Percentiles rank a stretch among this genome's conserved stretches.
phyloP scores from a whole-genome alignment of 331 rosid genomes.

The Stylosanthes scabra region DNA sequence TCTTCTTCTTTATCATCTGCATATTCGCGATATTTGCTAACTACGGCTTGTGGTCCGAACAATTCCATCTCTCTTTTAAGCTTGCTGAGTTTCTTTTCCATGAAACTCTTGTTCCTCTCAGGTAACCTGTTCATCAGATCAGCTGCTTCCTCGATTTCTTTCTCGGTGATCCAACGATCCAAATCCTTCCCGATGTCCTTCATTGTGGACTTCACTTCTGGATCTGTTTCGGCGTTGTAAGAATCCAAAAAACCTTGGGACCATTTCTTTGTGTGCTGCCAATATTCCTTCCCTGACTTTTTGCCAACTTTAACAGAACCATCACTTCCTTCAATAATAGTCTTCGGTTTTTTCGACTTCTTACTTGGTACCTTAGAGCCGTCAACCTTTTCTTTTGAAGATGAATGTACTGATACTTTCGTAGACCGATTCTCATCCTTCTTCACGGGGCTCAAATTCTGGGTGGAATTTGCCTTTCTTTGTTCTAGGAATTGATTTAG shows the following conservation, averaged over 20 bases:
- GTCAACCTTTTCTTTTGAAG: slow-evolving; percentile 44
- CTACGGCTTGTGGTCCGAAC: slow-evolving; percentile 94
- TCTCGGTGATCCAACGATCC: slow-evolving; percentile 93
- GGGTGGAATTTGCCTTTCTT: slow-evolving; percentile 49
- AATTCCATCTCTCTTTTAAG: slow-evolving; percentile 94
- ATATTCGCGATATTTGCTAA: slow-evolving; percentile 90
- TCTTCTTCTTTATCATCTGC: slow-evolving; percentile 80
- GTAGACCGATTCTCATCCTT: slow-evolving; percentile 56
- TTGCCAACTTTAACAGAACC: slow-evolving; percentile 87
- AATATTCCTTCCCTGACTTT: slow-evolving; percentile 90
- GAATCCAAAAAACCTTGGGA: slow-evolving; percentile 86
- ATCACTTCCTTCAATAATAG: slow-evolving; percentile 82
- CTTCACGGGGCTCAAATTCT: slow-evolving; percentile 48
- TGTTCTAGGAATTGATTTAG: slow-evolving; percentile 64
- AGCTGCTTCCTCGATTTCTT: slow-evolving; percentile 88
- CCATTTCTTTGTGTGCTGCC: slow-evolving; percentile 99
- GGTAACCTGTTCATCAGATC: slow-evolving; percentile 70
- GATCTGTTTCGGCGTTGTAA: slow-evolving; percentile 87
- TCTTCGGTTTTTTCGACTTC: slow-evolving; percentile 54
- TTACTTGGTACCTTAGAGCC: slow-evolving; percentile 32
- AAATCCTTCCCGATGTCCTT: slow-evolving; percentile 85
- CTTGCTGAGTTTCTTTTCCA: slow-evolving; percentile 84
- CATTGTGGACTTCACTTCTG: slow-evolving; percentile 80
- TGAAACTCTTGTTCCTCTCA: slow-evolving; percentile 59
- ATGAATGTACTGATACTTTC: slow-evolving; percentile 50